phyloP scores from a whole-genome alignment of 495 filamentous ascomycete genomes.

The Daldinia caldariorum region DNA sequence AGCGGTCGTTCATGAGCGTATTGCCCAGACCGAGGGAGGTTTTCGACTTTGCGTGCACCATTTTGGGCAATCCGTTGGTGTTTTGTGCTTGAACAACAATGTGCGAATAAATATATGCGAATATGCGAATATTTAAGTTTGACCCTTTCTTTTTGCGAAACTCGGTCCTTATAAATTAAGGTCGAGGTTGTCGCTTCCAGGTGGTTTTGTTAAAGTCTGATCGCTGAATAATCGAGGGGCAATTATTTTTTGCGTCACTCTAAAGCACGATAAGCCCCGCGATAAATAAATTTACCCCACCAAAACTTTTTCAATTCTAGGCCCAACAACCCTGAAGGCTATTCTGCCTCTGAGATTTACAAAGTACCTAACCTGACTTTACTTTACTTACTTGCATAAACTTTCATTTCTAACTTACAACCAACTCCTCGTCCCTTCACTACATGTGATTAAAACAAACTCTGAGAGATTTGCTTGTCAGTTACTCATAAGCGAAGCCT shows the following conservation, averaged over 20 bases:
- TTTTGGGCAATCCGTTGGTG: constrained; percentile 51
- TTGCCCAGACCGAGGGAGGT: constrained; percentile 89
- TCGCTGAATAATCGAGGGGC: constrained; percentile 56
- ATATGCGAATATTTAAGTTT: no score
- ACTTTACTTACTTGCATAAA: no score
- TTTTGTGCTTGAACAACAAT: constrained; percentile 7
- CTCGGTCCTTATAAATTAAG: constrained; percentile 1
- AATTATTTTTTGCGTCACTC: constrained; percentile 48
- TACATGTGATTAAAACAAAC: neutral
- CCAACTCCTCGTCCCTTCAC: neutral
- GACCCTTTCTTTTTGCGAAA: neutral
- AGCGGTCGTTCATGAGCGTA: constrained; percentile 88
- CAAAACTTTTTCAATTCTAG: constrained; percentile 53
- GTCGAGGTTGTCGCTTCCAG: constrained; percentile 19
- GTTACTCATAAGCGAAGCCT: no score
- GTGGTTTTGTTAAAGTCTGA: constrained; percentile 21
- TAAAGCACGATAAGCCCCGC: constrained; percentile 35
- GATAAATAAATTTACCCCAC: constrained; percentile 54
- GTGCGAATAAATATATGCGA: neutral
- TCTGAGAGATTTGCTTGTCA: neutral
- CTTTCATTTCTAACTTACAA: no score
- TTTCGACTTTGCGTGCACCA: constrained; percentile 96
- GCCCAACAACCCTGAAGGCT: constrained; percentile 1
- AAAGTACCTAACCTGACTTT: neutral
- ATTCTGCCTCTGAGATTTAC: neutral